phyloP scores from a whole-genome alignment of 768 basidiomycete species.

The Trametes coccinea region DNA sequence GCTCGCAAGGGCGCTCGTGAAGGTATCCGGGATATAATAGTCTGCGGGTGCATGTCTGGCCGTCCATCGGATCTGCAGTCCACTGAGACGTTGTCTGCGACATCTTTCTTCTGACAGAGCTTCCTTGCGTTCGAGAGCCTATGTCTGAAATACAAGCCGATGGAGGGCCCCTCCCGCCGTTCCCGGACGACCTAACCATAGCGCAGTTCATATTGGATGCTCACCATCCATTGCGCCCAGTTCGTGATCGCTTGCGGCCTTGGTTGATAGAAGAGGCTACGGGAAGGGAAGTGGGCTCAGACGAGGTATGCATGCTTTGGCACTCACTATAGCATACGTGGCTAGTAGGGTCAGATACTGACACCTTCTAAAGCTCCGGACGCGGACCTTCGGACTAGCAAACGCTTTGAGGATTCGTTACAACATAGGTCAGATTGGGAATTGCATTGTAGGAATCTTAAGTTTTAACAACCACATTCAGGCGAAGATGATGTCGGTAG shows the following conservation, averaged over 20 bases:
- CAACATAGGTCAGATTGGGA: conserved; percentile 32
- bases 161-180: conserved; percentile 14
- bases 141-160: conserved; percentile 13
- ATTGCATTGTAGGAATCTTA: background rate
- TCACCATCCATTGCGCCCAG: conserved; percentile 34
- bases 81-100: too few species aligned
- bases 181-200: conserved; percentile 42
- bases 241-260: conserved; percentile 29
- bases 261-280: conserved; percentile 47
- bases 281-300: conserved; percentile 35
- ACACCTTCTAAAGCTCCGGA: conserved; percentile 32
- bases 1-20: too few species aligned
- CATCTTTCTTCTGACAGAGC: too few species aligned
- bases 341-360: background rate
- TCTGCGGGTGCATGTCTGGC: too few species aligned
- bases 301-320: conserved; percentile 37
- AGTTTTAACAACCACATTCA: conserved; percentile 9
- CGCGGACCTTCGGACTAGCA: conserved; percentile 39
- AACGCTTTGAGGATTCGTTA: conserved; percentile 39
- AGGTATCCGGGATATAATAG: too few species aligned
- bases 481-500: conserved; percentile 43
- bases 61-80: too few species aligned
- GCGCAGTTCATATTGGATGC: conserved; percentile 40
- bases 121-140: too few species aligned
- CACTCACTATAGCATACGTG: background rate